Base-by-base conservation (phyloP, 176 grass and related monocot genomes). In the Pharus latifolius region DNA sequence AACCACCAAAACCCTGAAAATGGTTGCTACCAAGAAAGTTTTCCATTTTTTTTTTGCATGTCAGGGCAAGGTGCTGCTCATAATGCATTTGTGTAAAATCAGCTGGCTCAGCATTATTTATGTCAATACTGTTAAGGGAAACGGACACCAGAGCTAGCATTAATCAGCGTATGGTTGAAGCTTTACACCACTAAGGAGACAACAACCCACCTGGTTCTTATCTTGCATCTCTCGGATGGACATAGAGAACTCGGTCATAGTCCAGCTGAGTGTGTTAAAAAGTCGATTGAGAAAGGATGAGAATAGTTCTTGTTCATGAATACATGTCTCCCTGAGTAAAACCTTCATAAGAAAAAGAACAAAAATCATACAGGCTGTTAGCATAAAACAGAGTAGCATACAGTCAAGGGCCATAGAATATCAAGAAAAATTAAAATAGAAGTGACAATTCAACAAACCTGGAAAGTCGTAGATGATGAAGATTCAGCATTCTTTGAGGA, bases 161-260 rank as follows among this genome's bases (percentile, higher is more conserved):
- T 20, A 72, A 65, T 25, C 47, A 54, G 10, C 10, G 28, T 3
- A 33, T 1, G 44, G 15, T 9, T 15, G 2, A 42, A 74, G 55
- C 46, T 33, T 29, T 60, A 34, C 7, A 35, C 19, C n/a, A 60
- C 14, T 30, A 29, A 56, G 16, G 15, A 35, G 35, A 55, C 5
- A 32, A 65, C 17, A 33, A 60, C 56, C 56, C 27, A 96, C 91
- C 70, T 96, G 76, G 73, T 82, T 50, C 58, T 90, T 96, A 80
- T 96, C 91, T 82, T 96, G 91, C 91, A 96, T 90, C 83, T 96
- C 91, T 47, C 87, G 80, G 54, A 96, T 96, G 60, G 91, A 90
- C 73, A 96, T 87, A 35, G 83, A 96, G 46, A 90, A 96, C 62
- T 96, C 91, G 1, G 91, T 96, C 91, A 96, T 96, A 10, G 87